Conservation (phyloP, 2,329 filamentous ascomycete genomes). For the Clarireedia homoeocarpa region DNA sequence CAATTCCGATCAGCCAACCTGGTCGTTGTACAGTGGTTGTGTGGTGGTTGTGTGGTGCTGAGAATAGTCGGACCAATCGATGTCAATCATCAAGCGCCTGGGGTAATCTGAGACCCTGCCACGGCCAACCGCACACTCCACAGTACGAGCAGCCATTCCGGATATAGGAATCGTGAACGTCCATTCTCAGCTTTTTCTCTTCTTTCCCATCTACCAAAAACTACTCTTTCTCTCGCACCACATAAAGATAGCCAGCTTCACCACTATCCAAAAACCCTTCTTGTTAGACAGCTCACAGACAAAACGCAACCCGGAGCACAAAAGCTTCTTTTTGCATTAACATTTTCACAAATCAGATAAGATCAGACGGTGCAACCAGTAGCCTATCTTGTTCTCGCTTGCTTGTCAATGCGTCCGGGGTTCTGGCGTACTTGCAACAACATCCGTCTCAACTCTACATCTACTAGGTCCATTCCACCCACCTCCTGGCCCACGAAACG, state of each 20-base stretch:
- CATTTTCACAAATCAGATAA: conserved; percentile 2
- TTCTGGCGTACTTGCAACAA: conserved; percentile 1
- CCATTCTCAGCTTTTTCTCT: too few species aligned
- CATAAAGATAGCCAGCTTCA: too few species aligned
- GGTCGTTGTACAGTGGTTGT: neutral
- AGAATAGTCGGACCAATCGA: neutral
- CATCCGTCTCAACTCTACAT: conserved; percentile 5
- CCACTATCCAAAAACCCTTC: too few species aligned
- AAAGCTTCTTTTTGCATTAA: neutral
- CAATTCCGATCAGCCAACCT: neutral
- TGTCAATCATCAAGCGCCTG: neutral
- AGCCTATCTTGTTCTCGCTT: neutral
- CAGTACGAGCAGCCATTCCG: neutral
- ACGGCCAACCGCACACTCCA: neutral
- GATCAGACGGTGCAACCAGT: neutral
- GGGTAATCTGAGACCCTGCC: neutral
- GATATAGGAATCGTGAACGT: neutral
- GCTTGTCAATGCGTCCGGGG: conserved; percentile 12
- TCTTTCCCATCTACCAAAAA: too few species aligned
- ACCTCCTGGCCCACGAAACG: conserved; percentile 34
- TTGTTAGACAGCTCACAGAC: too few species aligned
- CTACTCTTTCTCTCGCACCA: too few species aligned
- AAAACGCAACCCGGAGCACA: neutral
- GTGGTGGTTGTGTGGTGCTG: too few species aligned
- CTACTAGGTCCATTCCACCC: neutral